A percentile compares a stretch with the other conserved stretches of the same genome.
Evolutionary conservation across 2,329 filamentous ascomycete genomes (phyloP).

Genomic region (Aureobasidium zeae): DNA sequence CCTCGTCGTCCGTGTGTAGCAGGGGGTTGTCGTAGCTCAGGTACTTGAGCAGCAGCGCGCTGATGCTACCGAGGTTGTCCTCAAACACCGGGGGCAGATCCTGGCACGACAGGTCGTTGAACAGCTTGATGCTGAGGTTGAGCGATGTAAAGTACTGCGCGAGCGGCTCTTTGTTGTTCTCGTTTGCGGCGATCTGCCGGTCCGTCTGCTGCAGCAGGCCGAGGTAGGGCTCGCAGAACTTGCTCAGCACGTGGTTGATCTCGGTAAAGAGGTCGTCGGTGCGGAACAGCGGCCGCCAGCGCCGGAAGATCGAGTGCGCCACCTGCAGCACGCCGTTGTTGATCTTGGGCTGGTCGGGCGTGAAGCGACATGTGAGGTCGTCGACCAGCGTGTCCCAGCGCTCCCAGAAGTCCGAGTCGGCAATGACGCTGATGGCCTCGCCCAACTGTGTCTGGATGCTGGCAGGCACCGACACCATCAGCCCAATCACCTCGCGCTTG

Average conservation of each 20-base stretch:
- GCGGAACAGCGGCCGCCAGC: slow-evolving; percentile 89
- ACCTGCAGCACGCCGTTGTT: slow-evolving; percentile 95
- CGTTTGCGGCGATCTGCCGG: slow-evolving; percentile 60
- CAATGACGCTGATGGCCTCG: slow-evolving; percentile 93
- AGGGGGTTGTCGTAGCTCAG: slow-evolving; percentile 79
- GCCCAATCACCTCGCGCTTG: slow-evolving; percentile 87
- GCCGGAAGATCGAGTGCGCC: slow-evolving; percentile 93
- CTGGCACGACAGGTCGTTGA: slow-evolving; percentile 96
- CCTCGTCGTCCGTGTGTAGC: slow-evolving; percentile 77
- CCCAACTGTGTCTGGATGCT: slow-evolving; percentile 88
- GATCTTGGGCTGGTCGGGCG: slow-evolving; percentile 66
- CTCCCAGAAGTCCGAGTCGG: slow-evolving; percentile 94
- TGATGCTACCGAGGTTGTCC: slow-evolving; percentile 70
- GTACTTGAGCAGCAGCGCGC: slow-evolving; percentile 80
- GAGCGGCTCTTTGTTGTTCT: slow-evolving; percentile 63
- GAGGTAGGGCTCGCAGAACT: slow-evolving; percentile 77
- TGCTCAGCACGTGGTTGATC: slow-evolving; percentile 87
- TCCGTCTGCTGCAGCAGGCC: slow-evolving; percentile 63
- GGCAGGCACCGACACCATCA: slow-evolving; percentile 88
- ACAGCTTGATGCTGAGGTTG: slow-evolving; percentile 80
- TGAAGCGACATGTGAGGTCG: slow-evolving; percentile 83
- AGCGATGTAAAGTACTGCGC: slow-evolving; percentile 75
- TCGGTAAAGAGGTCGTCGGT: slow-evolving; percentile 89
- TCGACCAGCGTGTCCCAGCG: slow-evolving; percentile 93
- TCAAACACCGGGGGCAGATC: slow-evolving; percentile 93